Evolutionary conservation across 1,284 basidiomycete genomes (phyloP).

Genomic region (Moesziomyces antarcticus): DNA sequence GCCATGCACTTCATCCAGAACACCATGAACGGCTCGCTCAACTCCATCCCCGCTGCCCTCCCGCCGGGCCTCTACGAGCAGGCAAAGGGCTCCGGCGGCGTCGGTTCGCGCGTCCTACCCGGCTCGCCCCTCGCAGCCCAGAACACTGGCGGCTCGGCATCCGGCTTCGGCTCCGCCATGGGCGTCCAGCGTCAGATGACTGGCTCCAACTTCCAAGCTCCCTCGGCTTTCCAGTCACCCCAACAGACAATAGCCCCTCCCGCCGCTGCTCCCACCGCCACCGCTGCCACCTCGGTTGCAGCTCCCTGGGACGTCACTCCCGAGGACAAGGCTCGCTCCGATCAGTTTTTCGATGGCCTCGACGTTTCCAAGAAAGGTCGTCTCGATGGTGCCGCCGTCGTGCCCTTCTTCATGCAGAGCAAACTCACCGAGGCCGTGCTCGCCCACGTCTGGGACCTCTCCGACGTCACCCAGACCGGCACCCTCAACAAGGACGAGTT

Average conservation of each 20-base stretch:
- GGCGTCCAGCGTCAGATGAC: slow-evolving; percentile 49
- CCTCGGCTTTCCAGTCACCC: slow-evolving; percentile 72
- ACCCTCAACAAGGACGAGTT: slow-evolving; percentile 90
- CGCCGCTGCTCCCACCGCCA: slow-evolving; percentile 18
- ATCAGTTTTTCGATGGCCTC: slow-evolving; percentile 84
- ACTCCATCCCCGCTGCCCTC: slow-evolving; percentile 79
- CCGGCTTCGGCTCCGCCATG: slow-evolving; percentile 25
- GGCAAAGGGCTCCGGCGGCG: slow-evolving; percentile 69
- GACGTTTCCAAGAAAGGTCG: slow-evolving; percentile 81
- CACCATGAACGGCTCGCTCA: slow-evolving; percentile 80
- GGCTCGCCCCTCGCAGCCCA: slow-evolving; percentile 50
- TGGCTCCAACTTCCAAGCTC: slow-evolving; percentile 43
- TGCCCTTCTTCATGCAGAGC: slow-evolving; percentile 95
- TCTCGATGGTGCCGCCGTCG: slow-evolving; percentile 92
- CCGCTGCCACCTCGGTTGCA: slow-evolving; percentile 5
- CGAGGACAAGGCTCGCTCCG: slow-evolving; percentile 81
- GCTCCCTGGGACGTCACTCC: slow-evolving; percentile 85
- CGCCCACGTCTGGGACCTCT: slow-evolving; percentile 94
- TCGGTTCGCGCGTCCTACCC: slow-evolving; percentile 34
- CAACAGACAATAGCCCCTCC: slow-evolving; percentile 55
- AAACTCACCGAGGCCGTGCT: slow-evolving; percentile 84
- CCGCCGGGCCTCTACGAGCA: slow-evolving; percentile 91
- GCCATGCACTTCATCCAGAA: slow-evolving; percentile 93
- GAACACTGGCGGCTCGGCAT: slow-evolving; percentile 53
- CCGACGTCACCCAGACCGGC: slow-evolving; percentile 90